phyloP scores from a whole-genome alignment of 1,284 basidiomycete genomes.

The Rhodofomes roseus region DNA sequence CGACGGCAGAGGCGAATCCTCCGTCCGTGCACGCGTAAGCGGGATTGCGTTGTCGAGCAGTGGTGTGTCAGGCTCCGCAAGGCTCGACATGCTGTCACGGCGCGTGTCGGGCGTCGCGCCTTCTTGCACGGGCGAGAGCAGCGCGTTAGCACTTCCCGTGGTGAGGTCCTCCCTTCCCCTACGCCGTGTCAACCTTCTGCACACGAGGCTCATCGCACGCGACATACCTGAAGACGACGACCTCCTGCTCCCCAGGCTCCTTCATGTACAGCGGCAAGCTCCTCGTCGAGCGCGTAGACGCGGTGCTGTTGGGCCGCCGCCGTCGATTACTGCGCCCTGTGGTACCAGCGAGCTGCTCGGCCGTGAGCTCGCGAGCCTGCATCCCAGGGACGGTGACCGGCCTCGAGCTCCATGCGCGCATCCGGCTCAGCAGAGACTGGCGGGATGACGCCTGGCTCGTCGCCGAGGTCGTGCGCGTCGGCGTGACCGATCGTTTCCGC shows the following conservation, averaged over 20 bases:
- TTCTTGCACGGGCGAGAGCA: constrained; percentile 35
- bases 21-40: not conserved
- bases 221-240: constrained; percentile 65
- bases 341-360: constrained; percentile 25
- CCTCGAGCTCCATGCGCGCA: constrained; percentile 17
- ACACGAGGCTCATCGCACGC: not conserved
- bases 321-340: constrained; percentile 20
- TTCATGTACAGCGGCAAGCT: constrained; percentile 74
- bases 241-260: constrained; percentile 74
- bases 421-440: not conserved
- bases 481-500: not conserved
- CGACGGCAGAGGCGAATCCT: constrained; percentile 5
- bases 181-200: not conserved
- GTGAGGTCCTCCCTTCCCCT: constrained; percentile 36
- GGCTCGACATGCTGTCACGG: constrained; percentile 3
- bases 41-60: constrained; percentile 15
- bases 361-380: constrained; percentile 30
- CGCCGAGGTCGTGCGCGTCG: not conserved
- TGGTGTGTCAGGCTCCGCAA: constrained; percentile 18
- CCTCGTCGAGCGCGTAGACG: constrained; percentile 67
- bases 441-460: not conserved
- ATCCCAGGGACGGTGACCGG: constrained; percentile 12
- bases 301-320: constrained; percentile 48
- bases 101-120: constrained; percentile 19
- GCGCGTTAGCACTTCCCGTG: constrained; percentile 18